These are phyloP conservation scores for Eremochloa ophiuroides DNA, from an alignment of 176 grass and related monocot genomes.

Conservation along the genomic window DNA sequence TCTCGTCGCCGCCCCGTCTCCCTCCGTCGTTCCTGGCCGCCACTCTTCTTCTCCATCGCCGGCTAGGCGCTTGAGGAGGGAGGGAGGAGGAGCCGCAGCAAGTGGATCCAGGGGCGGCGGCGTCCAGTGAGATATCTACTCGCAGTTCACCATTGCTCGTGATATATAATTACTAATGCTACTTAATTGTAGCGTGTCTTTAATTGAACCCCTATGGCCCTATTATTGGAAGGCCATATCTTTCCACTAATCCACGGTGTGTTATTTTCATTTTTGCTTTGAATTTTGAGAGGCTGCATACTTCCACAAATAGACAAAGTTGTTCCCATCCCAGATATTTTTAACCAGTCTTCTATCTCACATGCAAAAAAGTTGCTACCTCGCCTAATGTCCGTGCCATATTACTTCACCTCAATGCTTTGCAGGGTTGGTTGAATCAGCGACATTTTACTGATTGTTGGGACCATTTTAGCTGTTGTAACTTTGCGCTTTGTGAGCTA, in stretches of 20 bases:
- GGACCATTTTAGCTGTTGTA: background rate
- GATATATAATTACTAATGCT: slow-evolving; percentile 3
- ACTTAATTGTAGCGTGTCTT: background rate
- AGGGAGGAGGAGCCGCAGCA: no score
- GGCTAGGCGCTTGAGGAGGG: no score
- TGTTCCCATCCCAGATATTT: background rate
- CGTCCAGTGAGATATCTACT: no score
- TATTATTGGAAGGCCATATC: background rate
- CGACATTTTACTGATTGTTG: background rate
- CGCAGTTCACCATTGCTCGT: background rate
- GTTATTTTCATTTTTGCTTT: background rate
- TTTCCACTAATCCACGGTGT: background rate
- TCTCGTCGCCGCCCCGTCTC: no score
- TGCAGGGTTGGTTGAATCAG: background rate
- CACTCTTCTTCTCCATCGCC: no score
- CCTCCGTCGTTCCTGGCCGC: no score
- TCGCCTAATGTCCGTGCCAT: background rate
- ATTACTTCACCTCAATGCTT: background rate
- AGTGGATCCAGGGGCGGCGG: no score
- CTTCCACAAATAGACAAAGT: background rate
- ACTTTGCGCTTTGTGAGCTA: background rate
- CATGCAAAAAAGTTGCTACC: background rate
- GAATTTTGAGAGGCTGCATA: background rate
- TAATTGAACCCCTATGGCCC: background rate
- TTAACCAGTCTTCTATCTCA: background rate